Conservation (phyloP, 306 rosid genomes). For the Coriaria nepalensis region DNA sequence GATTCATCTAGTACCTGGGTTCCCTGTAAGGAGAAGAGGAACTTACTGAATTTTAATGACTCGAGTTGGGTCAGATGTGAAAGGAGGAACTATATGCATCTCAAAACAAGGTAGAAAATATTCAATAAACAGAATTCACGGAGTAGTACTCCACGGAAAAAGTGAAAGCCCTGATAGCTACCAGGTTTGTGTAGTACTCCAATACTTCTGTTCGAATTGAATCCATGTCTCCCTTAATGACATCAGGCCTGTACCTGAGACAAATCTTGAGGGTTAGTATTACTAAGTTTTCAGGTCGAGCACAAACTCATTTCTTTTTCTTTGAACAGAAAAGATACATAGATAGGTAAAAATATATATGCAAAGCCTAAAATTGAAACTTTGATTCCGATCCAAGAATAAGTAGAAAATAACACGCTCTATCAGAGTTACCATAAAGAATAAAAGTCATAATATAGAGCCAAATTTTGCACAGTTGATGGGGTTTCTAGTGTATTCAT, state of each 20-base stretch:
- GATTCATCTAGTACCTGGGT: constrained; percentile 63
- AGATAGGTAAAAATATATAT: no score
- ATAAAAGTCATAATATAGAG: no score
- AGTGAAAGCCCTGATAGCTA: constrained; percentile 5
- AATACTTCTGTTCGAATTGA: constrained; percentile 69
- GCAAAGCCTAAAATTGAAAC: no score
- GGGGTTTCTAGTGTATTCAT: no score
- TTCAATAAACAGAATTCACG: not conserved
- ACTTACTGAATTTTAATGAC: constrained; percentile 17
- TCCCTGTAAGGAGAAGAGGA: constrained; percentile 49
- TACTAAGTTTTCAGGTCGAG: not conserved
- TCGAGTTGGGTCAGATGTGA: constrained; percentile 1
- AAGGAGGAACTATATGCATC: not conserved
- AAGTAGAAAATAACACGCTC: no score
- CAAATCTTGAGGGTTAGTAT: constrained; percentile 12
- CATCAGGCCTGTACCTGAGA: constrained; percentile 80
- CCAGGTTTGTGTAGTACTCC: constrained; percentile 51
- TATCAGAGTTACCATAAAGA: no score
- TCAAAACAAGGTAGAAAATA: not conserved
- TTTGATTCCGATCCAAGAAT: no score
- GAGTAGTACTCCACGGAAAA: no score
- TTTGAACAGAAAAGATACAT: no score
- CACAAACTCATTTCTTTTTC: no score
- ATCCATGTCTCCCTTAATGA: constrained; percentile 89
- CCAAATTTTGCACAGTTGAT: no score